Conservation (phyloP, 345 rosid genomes). For the Lepidium aucheri region DNA sequence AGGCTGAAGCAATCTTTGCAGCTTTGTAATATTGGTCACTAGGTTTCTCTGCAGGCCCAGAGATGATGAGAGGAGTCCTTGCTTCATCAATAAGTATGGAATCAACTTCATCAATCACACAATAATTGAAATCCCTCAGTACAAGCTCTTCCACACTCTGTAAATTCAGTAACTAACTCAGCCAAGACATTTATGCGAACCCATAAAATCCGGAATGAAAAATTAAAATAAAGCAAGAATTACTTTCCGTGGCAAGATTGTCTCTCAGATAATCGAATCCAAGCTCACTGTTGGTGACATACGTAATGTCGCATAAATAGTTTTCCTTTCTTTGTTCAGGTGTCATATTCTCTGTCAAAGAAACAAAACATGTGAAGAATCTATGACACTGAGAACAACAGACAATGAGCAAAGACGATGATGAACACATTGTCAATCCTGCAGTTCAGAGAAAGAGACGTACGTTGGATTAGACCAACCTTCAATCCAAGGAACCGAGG, state of each 20-base stretch:
- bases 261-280: conserved; percentile 95
- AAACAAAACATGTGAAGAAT: background rate
- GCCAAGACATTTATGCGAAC: background rate
- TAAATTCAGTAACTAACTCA: conserved; percentile 19
- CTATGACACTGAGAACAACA: background rate
- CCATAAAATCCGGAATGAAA: conserved; percentile 6
- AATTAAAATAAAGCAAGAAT: conserved; percentile 41
- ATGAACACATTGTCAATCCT: background rate
- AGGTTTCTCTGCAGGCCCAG: conserved; percentile 96
- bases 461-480: conserved; percentile 99
- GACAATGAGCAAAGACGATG: background rate
- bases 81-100: conserved; percentile 99
- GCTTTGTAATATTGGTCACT: conserved; percentile 91
- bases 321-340: conserved; percentile 90
- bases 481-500: conserved; percentile 95
- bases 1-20: conserved; percentile 80
- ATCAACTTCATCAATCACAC: conserved; percentile 94
- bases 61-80: conserved; percentile 93
- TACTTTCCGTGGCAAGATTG: conserved; percentile 99
- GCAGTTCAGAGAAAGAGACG: conserved; percentile 32
- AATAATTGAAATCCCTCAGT: conserved; percentile 81
- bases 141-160: conserved; percentile 98
- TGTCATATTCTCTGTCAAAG: conserved; percentile 77
- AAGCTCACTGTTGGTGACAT: conserved; percentile 94
- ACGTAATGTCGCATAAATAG: conserved; percentile 84